Conservation (phyloP, 2,329 filamentous ascomycete species). For the Pseudogymnoascus verrucosus region DNA sequence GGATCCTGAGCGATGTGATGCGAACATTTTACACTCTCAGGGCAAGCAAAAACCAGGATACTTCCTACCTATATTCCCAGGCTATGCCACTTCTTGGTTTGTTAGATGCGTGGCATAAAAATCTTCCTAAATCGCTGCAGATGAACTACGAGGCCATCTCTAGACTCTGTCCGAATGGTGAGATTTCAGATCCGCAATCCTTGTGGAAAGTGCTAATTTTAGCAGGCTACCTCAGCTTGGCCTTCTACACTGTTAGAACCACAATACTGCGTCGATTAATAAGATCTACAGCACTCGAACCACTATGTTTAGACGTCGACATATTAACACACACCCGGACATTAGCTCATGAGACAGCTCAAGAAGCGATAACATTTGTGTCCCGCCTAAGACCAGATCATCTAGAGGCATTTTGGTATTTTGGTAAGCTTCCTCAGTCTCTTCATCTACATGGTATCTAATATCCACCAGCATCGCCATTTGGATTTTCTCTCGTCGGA, state of each 20-base stretch:
- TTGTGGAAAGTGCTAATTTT: conserved; percentile 18
- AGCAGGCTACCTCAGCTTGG: conserved; percentile 40
- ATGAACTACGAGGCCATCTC: conserved; percentile 35
- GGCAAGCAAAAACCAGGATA: conserved; percentile 19
- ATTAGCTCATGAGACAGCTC: neutral
- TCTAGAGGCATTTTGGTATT: neutral
- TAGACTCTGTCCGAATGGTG: conserved; percentile 27
- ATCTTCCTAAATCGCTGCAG: conserved; percentile 38
- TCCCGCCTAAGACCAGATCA: neutral
- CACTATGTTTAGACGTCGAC: neutral
- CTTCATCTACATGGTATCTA: neutral
- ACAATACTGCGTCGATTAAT: conserved; percentile 20
- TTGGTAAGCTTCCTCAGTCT: neutral
- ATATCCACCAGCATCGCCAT: neutral
- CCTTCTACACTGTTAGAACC: conserved; percentile 44
- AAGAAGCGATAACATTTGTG: neutral
- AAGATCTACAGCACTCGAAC: neutral
- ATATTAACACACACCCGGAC: neutral
- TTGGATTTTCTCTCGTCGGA: neutral
- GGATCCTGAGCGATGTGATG: conserved; percentile 44
- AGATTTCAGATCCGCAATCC: neutral
- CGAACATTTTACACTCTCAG: conserved; percentile 39
- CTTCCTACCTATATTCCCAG: conserved; percentile 21
- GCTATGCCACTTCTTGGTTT: conserved; percentile 41
- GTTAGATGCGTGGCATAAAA: conserved; percentile 41